Evolutionary conservation across 208 protist genomes (phyloP), one percentile per base, ranked within the genome.

Genomic region (Leishmania tropica): DNA sequence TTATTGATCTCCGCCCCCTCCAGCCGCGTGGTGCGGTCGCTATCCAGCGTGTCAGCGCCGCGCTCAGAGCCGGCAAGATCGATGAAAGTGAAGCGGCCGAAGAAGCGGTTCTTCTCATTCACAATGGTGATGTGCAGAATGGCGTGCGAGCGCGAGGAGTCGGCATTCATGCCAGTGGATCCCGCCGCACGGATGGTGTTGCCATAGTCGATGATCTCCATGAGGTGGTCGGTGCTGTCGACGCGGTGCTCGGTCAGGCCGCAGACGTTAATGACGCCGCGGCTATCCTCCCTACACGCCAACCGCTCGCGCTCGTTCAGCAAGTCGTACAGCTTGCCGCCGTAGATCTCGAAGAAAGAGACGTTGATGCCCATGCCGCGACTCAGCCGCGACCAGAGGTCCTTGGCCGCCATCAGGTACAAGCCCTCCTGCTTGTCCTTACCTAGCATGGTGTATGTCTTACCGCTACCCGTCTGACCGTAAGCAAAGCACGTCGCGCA

Each of bases 141-240:
- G 37, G 98, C 98, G 90, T 99, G 99, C 24, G 98, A 99, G 70
- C 99, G 94, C 60, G 90, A 97, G 37, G 94, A 98, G 62, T 93
- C 87, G 6, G 96, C 92, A 89, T 99, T 99, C 97, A 99, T 99
- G 56, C 96, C 94, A 17, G 98, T 99, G 60, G 92, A 93, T 28
- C 94, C 98, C 15, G 95, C 92, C 60, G 92, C 93, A 28, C 98
- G 93, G 56, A 91, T 92, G 24, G 88, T 89, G 62, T 97, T 95
- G 65, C 98, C 98, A 78, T 93, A 90, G 77, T 98, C 96, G 54
- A 99, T 91, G 48, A 98, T 87, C 72, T 90, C 87, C 85, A 93
- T 92, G 51, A 93, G 81, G 76, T 95, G 91, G 24, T 90, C 87
- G 21, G 90, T 91, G 65, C 83, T 87, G 72, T 90, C 84, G 68